Evolutionary conservation across 2,329 filamentous ascomycete species (phyloP).

Genomic region (Tothia fuscella): DNA sequence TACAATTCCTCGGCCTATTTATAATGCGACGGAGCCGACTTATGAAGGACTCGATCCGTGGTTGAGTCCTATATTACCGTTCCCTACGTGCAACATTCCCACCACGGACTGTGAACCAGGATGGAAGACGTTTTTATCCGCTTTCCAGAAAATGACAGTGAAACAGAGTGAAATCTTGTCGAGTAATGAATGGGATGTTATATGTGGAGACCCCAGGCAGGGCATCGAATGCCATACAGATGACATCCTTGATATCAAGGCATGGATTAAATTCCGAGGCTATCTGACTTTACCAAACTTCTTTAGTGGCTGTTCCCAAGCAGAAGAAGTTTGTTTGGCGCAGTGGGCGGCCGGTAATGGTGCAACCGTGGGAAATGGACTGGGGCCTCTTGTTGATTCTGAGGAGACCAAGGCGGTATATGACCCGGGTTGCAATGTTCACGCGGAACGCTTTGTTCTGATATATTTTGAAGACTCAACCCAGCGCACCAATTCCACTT

Average conservation of each 20-base stretch:
- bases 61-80: neutral
- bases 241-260: neutral
- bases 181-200: no score
- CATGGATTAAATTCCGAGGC: neutral
- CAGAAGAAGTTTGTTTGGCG: neutral
- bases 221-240: no score
- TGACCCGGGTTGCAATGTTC: neutral
- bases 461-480: neutral
- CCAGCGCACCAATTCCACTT: neutral
- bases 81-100: neutral
- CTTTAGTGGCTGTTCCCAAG: neutral
- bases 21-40: neutral
- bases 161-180: no score
- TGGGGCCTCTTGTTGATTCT: neutral
- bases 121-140: no score
- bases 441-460: neutral
- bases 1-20: no score
- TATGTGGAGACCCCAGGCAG: no score
- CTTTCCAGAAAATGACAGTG: no score
- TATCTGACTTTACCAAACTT: neutral
- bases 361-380: neutral
- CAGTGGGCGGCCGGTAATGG: no score
- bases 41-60: neutral
- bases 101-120: neutral
- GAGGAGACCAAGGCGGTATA: no score